Percentiles rank a stretch among this genome's conserved stretches.
Conservation (phyloP, 2,329 filamentous ascomycete genomes). For the Arthrinium phaeospermum region DNA sequence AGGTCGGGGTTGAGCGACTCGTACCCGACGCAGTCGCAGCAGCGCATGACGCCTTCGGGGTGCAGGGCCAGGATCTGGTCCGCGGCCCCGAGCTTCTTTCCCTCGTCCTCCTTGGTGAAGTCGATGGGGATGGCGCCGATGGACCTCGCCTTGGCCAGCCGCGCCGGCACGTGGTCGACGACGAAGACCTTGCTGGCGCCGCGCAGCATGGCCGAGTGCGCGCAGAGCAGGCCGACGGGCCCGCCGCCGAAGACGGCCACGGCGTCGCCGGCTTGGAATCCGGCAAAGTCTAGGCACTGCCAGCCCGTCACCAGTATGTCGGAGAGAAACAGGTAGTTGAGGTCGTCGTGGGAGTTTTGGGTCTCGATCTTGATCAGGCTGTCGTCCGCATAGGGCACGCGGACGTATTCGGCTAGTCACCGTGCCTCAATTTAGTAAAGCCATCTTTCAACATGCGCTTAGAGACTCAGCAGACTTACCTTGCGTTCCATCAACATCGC, state of each 20-base stretch:
- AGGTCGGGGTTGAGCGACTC: too few relatives aligned
- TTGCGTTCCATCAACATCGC: too few relatives aligned
- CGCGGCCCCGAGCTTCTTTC: too few relatives aligned
- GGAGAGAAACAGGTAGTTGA: conserved; percentile 35
- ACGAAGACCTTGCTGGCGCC: conserved; percentile 67
- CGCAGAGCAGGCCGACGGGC: conserved; percentile 46
- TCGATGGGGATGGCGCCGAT: conserved; percentile 67
- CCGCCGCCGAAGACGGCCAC: conserved; percentile 35
- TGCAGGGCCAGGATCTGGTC: too few relatives aligned
- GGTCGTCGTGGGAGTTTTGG: conserved; percentile 25
- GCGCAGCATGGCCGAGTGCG: conserved; percentile 53
- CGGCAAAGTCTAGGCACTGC: conserved; percentile 42
- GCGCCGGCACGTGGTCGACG: conserved; percentile 66
- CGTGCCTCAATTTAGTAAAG: too few relatives aligned
- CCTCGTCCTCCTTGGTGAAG: conserved; percentile 54
- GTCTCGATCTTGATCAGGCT: conserved; percentile 26
- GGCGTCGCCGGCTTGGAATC: conserved; percentile 43
- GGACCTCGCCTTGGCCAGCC: conserved; percentile 62
- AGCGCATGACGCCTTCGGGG: too few relatives aligned
- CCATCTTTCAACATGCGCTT: too few relatives aligned
- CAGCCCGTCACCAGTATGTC: conserved; percentile 48
- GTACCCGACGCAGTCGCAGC: too few relatives aligned
- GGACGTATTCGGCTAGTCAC: neutral
- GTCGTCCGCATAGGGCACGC: conserved; percentile 23
- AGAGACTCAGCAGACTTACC: too few relatives aligned